Base-by-base conservation (phyloP, 177 flowering plant genomes). In the Tripterygium wilfordii region DNA sequence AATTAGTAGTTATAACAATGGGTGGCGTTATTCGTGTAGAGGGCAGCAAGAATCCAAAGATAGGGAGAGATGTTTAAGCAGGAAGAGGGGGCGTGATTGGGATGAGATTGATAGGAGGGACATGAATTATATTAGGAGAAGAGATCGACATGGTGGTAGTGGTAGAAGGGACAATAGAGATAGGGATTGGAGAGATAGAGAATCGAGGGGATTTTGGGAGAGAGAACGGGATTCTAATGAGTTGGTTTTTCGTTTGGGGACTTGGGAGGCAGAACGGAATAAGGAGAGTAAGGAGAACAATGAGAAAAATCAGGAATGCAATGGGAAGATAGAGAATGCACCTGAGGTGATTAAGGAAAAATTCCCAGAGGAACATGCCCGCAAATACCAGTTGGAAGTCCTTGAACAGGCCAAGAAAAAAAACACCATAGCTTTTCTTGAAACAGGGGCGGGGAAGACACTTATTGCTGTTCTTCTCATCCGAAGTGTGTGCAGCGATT, bases 381-480 rank as follows among this genome's bases (percentile, higher is more conserved):
- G 99, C 13, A 70, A 78, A 35, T 92, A 92, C 60, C 99, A 92
- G 59, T 67, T 92, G 57, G 99, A 92, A 61, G 97, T 92, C 54
- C 91, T 92, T 60, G 95, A 92, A 54, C 99, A 92, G 68, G 99
- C 99, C 0, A 84, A 83, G 71, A 71, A 63, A 66, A 84, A 59
- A 62, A 92, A 92, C 53, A 92, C 99, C 0, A 92, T 92, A 46
- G 97, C 99, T 15, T 92, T 92, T 68, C 89, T 92, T 33, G 99
- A 92, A 64, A 92, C 99, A 7, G 99, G 99, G n/a, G 94, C 97
- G 2, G 99, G 99, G 39, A 92, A 92, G 63, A 92, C 99, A 0
- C 79, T 92, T n/a, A 92, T 92, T 56, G 99, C 99, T 43, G 94
- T 89, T 35, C 88, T 92, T 17, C 95, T 92, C 27, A 92, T 92